A percentile compares a stretch with the other conserved stretches of the same genome.
These are phyloP conservation scores for Colletotrichum liaoningense DNA, from an alignment of 2,329 filamentous ascomycete genomes.

Conservation along the genomic window DNA sequence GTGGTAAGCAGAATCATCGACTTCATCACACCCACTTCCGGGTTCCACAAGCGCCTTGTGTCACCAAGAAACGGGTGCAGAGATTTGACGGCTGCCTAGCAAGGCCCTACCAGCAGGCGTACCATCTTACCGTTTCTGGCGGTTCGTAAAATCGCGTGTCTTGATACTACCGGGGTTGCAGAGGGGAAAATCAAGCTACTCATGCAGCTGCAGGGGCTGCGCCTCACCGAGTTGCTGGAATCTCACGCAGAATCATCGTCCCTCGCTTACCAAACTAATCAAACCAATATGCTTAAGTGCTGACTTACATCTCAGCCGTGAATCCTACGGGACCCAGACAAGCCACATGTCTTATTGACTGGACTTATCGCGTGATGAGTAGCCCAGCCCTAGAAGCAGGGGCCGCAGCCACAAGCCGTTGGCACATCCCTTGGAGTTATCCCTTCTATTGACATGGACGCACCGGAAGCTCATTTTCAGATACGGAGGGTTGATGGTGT, in stretches of 20 bases:
- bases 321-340: not conserved
- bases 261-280: not conserved
- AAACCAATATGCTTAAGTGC: not conserved
- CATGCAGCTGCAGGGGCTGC: not conserved
- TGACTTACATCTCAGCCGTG: not conserved
- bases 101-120: too few relatives aligned
- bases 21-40: not conserved
- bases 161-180: not conserved
- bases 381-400: not conserved
- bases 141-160: not conserved
- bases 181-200: not conserved
- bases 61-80: not conserved
- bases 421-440: not conserved
- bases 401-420: not conserved
- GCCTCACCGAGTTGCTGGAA: not conserved
- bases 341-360: not conserved
- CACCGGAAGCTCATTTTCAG: not conserved
- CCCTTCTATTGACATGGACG: not conserved
- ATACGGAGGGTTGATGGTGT: too few relatives aligned
- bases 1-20: not conserved
- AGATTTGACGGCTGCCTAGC: not conserved
- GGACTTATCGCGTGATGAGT: not conserved
- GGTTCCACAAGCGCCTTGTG: not conserved
- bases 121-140: not conserved
- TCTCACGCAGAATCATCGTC: not conserved